phyloP scores from a whole-genome alignment of 805 yeast genomes.

The Pichia paraexigua region DNA sequence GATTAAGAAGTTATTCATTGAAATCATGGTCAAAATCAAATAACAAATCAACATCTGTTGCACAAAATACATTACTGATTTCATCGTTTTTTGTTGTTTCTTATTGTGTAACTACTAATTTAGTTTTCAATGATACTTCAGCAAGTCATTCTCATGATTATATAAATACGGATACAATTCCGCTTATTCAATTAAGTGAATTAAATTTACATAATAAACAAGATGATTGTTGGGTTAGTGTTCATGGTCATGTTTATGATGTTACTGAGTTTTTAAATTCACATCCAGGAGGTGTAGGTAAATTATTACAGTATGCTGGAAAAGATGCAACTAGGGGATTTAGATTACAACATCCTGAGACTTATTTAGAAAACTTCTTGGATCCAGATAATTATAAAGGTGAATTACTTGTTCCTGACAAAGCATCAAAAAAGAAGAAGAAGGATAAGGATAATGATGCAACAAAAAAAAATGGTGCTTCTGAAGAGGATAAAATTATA shows the following conservation, averaged over 20 bases:
- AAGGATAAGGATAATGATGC: constrained; percentile 22
- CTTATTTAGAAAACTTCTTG: constrained; percentile 20
- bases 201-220: constrained; percentile 39
- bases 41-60: neutral
- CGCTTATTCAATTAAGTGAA: constrained; percentile 5
- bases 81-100: constrained; percentile 37
- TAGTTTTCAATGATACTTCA: neutral
- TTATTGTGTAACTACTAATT: constrained; percentile 22
- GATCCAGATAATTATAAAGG: constrained; percentile 29
- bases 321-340: constrained; percentile 35
- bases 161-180: constrained; percentile 4
- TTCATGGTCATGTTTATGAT: constrained; percentile 77
- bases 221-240: constrained; percentile 79
- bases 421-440: constrained; percentile 17
- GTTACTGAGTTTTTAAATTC: constrained; percentile 74
- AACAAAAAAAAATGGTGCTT: constrained; percentile 12
- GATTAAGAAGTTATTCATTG: neutral
- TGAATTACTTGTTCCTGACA: constrained; percentile 24
- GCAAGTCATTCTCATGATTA: neutral
- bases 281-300: constrained; percentile 90
- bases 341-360: constrained; percentile 21
- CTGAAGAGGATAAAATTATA: constrained; percentile 27
- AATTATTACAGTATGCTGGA: constrained; percentile 74
- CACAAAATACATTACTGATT: constrained; percentile 40
- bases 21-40: neutral